Evolutionary conservation across 108 stramenopile species (phyloP).

Genomic region (Conticribra guillardii): DNA sequence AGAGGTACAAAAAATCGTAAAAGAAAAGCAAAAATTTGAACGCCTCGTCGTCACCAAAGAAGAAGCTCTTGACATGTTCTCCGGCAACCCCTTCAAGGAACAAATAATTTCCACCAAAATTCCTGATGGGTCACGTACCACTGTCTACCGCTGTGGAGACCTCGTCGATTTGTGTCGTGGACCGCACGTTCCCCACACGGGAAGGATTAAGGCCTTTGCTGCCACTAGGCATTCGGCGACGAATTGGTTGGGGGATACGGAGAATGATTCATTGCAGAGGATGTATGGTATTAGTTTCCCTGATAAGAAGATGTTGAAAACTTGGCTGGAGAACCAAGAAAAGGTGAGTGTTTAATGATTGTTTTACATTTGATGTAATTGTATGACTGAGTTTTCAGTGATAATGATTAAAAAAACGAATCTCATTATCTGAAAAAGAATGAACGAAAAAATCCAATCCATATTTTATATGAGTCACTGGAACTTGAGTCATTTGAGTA

Average conservation of each 20-base stretch:
- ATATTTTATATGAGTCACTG: slow-evolving; percentile 66
- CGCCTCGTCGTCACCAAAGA: slow-evolving; percentile 98
- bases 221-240: slow-evolving; percentile 90
- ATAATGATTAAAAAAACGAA: slow-evolving; percentile 72
- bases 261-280: slow-evolving; percentile 97
- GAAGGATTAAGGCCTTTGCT: slow-evolving; percentile 95
- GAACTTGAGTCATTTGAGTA: too few species aligned
- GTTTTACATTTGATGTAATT: neutral
- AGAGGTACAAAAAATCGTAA: slow-evolving; percentile 87
- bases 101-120: slow-evolving; percentile 95
- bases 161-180: slow-evolving; percentile 99
- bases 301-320: slow-evolving; percentile 96
- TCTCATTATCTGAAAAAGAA: slow-evolving; percentile 80
- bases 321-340: slow-evolving; percentile 93
- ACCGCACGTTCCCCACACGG: slow-evolving; percentile 96
- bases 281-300: slow-evolving; percentile 99
- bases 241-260: slow-evolving; percentile 97
- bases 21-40: slow-evolving; percentile 97
- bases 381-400: neutral
- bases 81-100: slow-evolving; percentile 98
- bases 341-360: slow-evolving; percentile 58
- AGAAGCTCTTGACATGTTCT: slow-evolving; percentile 96
- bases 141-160: slow-evolving; percentile 97
- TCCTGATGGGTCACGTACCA: slow-evolving; percentile 94
- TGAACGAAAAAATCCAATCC: slow-evolving; percentile 55